Base-by-base conservation (phyloP, 225 moss, liverwort and hornwort genomes). In the Marchantia polymorpha region DNA sequence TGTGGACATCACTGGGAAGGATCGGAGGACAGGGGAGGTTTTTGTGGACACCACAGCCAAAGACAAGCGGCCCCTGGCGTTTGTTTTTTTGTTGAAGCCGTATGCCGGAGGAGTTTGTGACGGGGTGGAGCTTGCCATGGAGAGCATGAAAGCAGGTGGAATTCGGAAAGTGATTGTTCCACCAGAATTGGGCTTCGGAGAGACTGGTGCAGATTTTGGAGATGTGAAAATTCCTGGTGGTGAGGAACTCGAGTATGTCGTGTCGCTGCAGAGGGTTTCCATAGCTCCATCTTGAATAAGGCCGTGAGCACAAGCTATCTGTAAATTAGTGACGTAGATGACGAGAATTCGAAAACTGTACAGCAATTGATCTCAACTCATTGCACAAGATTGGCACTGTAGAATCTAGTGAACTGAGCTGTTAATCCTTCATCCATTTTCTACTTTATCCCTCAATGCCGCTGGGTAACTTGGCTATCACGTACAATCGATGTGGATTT, bases 111-210 rank as follows among this genome's bases (percentile, higher is more conserved):
- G 92, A 8, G 89, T 99, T 74, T 94, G 93, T 52, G 93, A 93
- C 20, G 95, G 97, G 26, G 74, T 99, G 83, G 97, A 99, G 79
- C 86, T 85, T 74, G 93, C 87, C 52, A 83, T 95, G 48, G 82
- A 84, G 51, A 89, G 90, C 17, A 95, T 92, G 86, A 89, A 84
- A 76, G 95, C 95, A 50, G 97, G 97, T 52, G 97, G 93, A 15
- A 94, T 84, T 65, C 86, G 97, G 29, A 88, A 79, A 61, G 82
- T 91, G 64, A 92, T 85, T 6, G 79, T 99, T 58, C 95, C 97
- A 0, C 80, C 97, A 2, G 86, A 86, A 30, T 83, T 89, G 39
- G 95, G 93, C 19, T 99, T 90, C 73, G 94, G 95, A 7, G 93
- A 93, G 29, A 52, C 87, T 7, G 97, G 94, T 67, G 86, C 93